Conservation (phyloP, 805 yeast species). For the Saccharomyces jurei region DNA sequence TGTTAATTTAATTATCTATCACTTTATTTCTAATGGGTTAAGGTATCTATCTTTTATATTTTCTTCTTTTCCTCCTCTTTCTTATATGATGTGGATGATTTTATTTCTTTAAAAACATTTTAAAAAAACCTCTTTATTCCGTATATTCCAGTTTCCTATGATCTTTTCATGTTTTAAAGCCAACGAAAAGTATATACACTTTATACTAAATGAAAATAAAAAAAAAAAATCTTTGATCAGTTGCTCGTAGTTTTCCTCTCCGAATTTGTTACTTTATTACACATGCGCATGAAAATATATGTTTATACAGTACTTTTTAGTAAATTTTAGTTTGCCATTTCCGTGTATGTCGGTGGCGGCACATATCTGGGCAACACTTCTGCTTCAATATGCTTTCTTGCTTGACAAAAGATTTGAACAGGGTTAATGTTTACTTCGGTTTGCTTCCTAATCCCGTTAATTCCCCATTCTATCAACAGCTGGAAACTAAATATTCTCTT, state of each 20-base stretch:
- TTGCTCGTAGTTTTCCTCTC: not conserved
- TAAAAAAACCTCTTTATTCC: not conserved
- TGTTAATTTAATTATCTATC: slow-evolving; percentile 15
- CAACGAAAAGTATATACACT: not conserved
- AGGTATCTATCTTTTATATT: not conserved
- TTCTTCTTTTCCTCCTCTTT: not conserved
- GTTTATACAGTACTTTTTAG: not conserved
- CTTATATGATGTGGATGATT: not conserved
- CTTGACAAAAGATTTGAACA: slow-evolving; percentile 19
- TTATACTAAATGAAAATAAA: not conserved
- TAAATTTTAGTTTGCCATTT: not conserved
- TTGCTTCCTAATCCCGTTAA: slow-evolving; percentile 13
- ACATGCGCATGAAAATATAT: not conserved
- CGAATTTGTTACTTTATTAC: not conserved
- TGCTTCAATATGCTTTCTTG: slow-evolving; percentile 2
- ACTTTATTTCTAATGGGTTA: not conserved
- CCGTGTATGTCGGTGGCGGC: slow-evolving; percentile 23
- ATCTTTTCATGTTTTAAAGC: not conserved
- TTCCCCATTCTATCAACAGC: slow-evolving; percentile 22
- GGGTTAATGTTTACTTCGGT: slow-evolving; percentile 20
- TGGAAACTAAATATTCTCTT: slow-evolving; percentile 24
- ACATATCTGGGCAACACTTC: slow-evolving; percentile 23
- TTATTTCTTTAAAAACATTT: not conserved
- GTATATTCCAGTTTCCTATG: not conserved
- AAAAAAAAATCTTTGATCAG: not conserved